Percentiles rank a stretch among this genome's conserved stretches.
These are phyloP conservation scores for Pichia nakasei DNA, from an alignment of 805 yeast genomes.

Conservation along the genomic window DNA sequence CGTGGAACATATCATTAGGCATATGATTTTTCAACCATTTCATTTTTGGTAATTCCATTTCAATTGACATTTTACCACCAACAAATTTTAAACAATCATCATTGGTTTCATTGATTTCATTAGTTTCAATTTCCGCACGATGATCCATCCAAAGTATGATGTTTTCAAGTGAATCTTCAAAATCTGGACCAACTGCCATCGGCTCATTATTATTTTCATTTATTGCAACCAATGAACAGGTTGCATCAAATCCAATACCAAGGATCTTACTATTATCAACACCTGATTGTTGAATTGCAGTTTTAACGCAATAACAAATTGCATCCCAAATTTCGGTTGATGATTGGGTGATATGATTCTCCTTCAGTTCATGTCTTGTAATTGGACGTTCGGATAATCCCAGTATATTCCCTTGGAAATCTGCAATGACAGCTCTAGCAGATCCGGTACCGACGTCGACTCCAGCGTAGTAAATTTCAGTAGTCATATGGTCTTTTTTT, in stretches of 20 bases:
- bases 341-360: conserved; percentile 74
- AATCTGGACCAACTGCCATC: conserved; percentile 89
- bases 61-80: conserved; percentile 96
- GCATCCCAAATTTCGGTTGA: conserved; percentile 88
- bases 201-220: conserved; percentile 59
- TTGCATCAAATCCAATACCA: conserved; percentile 96
- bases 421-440: conserved; percentile 89
- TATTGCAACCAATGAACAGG: conserved; percentile 86
- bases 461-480: conserved; percentile 27
- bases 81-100: conserved; percentile 82
- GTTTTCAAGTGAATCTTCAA: conserved; percentile 61
- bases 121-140: conserved; percentile 77
- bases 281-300: conserved; percentile 65
- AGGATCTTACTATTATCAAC: conserved; percentile 57
- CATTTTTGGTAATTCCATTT: conserved; percentile 96
- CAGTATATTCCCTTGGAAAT: conserved; percentile 71
- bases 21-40: conserved; percentile 89
- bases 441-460: conserved; percentile 86
- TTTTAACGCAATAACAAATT: conserved; percentile 72
- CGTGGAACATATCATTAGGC: conserved; percentile 46
- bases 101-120: conserved; percentile 67
- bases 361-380: conserved; percentile 64
- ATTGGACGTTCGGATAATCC: conserved; percentile 74
- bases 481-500: not conserved
- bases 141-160: conserved; percentile 98